These are phyloP conservation scores for Botrytis cinerea DNA, from an alignment of 2,329 filamentous ascomycete species.

Conservation along the genomic window DNA sequence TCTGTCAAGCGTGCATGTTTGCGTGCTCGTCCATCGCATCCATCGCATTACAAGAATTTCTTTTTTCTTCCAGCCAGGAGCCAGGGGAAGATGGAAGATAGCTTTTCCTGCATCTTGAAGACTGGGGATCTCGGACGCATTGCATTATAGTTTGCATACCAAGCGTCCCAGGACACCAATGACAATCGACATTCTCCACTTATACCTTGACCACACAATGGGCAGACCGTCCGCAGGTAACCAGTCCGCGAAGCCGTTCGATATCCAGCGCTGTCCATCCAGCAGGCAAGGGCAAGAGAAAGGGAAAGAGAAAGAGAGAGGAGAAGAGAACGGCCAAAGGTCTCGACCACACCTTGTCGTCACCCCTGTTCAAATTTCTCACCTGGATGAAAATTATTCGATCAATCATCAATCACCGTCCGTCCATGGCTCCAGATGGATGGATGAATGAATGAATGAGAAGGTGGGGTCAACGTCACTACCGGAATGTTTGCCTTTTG, in stretches of 20 bases:
- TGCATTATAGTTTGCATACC: background rate
- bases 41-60: background rate
- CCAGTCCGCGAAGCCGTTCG: background rate
- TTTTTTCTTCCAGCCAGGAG: background rate
- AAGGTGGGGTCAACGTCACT: background rate
- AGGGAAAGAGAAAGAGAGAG: too few species aligned
- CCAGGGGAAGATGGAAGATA: background rate
- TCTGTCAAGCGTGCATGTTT: background rate
- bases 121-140: background rate
- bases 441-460: too few species aligned
- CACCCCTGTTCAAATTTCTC: background rate
- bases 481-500: background rate
- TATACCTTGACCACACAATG: background rate
- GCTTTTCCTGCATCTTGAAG: constrained; percentile 3
- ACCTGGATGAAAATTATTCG: background rate
- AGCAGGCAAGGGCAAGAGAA: too few species aligned
- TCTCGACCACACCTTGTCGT: background rate
- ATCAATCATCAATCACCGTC: background rate
- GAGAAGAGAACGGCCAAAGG: too few species aligned
- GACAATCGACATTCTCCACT: background rate
- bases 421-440: background rate
- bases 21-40: background rate
- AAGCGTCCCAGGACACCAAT: background rate
- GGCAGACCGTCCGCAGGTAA: background rate
- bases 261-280: too few species aligned